Conservation (phyloP, 352 stramenopile genomes). For the Globisporangium spiculum region DNA sequence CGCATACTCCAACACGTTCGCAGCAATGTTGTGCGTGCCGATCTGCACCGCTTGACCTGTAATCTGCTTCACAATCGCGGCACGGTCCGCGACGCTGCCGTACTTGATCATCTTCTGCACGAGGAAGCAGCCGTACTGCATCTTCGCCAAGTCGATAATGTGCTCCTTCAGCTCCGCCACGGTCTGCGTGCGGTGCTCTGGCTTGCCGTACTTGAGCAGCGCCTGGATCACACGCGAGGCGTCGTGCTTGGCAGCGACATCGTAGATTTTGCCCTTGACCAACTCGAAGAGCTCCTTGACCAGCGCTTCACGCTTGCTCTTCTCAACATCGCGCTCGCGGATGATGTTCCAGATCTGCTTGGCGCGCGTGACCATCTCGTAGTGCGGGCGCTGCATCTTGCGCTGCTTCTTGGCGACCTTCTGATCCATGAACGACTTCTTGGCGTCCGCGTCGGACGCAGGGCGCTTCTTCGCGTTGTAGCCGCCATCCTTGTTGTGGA, state of each 20-base stretch:
- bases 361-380: slow-evolving; percentile 89
- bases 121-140: slow-evolving; percentile 97
- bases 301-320: slow-evolving; percentile 77
- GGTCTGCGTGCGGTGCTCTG: slow-evolving; percentile 83
- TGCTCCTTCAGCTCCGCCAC: slow-evolving; percentile 91
- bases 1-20: slow-evolving; percentile 91
- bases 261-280: slow-evolving; percentile 93
- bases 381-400: slow-evolving; percentile 93
- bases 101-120: slow-evolving; percentile 97
- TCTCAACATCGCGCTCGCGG: slow-evolving; percentile 82
- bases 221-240: slow-evolving; percentile 94
- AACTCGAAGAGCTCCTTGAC: slow-evolving; percentile 90
- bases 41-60: slow-evolving; percentile 92
- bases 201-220: slow-evolving; percentile 92
- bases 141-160: slow-evolving; percentile 93
- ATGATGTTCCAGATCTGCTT: slow-evolving; percentile 97
- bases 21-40: slow-evolving; percentile 93
- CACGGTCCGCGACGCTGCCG: slow-evolving; percentile 77
- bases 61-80: slow-evolving; percentile 86
- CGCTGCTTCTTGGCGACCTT: slow-evolving; percentile 92
- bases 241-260: slow-evolving; percentile 95
- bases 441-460: slow-evolving; percentile 53
- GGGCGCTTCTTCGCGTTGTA: slow-evolving; percentile 60
- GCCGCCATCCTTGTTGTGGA: not conserved
- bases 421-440: slow-evolving; percentile 86